Percentiles rank a stretch among this genome's conserved stretches.
Evolutionary conservation across 805 yeast genomes (phyloP).

Genomic region (Kluyveromyces siamensis): DNA sequence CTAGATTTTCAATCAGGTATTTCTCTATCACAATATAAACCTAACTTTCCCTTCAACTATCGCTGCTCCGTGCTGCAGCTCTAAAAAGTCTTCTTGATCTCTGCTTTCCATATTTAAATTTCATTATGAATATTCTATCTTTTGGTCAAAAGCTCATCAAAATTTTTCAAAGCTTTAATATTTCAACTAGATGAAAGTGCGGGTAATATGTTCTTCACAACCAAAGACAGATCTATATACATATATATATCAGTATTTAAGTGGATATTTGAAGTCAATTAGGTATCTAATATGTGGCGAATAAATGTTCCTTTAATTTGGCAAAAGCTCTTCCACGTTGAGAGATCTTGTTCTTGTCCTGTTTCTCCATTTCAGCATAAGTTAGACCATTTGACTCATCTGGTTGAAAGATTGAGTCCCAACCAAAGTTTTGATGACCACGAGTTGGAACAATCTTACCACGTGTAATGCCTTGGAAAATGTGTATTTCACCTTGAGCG

Average conservation of each 20-base stretch:
- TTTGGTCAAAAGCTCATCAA: not conserved
- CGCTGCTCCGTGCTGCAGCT: not conserved
- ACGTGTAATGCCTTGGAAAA: conserved; percentile 77
- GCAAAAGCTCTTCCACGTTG: conserved; percentile 82
- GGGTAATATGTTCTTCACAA: not conserved
- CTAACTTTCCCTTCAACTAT: not conserved
- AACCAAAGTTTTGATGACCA: conserved; percentile 82
- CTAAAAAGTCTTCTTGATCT: not conserved
- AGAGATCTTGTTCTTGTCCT: conserved; percentile 68
- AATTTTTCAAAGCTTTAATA: not conserved
- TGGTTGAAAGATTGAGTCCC: conserved; percentile 91
- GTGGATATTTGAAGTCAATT: not conserved
- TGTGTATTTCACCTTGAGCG: conserved; percentile 68
- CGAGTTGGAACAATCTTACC: conserved; percentile 73
- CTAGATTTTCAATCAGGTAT: not conserved
- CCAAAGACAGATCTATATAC: no score
- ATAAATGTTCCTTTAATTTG: conserved; percentile 52
- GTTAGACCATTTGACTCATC: conserved; percentile 47
- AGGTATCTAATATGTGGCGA: not conserved
- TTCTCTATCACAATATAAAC: not conserved
- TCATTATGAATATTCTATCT: no score
- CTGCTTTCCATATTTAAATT: not conserved
- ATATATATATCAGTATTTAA: no score
- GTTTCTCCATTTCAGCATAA: conserved; percentile 83
- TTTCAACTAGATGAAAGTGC: not conserved